Conservation (phyloP, 2,329 filamentous ascomycete genomes). For the Cyphellophora europaea region DNA sequence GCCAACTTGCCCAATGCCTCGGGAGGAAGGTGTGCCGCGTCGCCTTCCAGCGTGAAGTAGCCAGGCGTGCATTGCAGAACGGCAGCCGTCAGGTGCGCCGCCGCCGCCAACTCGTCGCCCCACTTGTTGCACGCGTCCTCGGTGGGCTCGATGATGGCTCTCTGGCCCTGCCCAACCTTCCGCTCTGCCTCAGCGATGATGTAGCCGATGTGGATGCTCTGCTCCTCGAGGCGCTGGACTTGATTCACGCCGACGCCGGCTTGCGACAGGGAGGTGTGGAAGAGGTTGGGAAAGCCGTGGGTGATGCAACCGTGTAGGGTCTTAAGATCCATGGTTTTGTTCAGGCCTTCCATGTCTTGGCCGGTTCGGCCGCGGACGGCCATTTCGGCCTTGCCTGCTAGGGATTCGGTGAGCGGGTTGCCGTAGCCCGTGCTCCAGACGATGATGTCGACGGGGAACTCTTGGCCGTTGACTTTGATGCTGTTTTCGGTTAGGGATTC, state of each 20-base stretch:
- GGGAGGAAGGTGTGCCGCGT: neutral
- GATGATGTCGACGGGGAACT: conserved; percentile 39
- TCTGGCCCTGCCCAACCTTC: neutral
- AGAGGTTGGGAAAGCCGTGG: conserved; percentile 29
- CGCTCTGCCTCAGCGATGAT: neutral
- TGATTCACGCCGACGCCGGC: conserved; percentile 2
- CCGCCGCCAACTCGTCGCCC: conserved; percentile 1
- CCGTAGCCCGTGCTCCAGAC: conserved; percentile 37
- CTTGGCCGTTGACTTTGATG: conserved; percentile 36
- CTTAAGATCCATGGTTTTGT: conserved; percentile 33
- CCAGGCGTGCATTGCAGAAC: conserved; percentile 4
- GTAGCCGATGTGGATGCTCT: conserved; percentile 1
- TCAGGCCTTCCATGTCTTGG: conserved; percentile 29
- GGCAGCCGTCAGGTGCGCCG: neutral
- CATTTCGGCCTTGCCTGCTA: conserved; percentile 25
- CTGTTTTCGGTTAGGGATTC: conserved; percentile 34
- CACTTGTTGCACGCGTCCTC: conserved; percentile 4
- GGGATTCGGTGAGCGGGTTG: conserved; percentile 15
- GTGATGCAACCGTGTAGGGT: conserved; percentile 46
- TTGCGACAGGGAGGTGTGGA: conserved; percentile 2
- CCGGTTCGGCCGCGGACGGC: conserved; percentile 36
- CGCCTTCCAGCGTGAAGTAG: conserved; percentile 4
- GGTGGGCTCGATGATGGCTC: conserved; percentile 1
- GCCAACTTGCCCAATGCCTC: neutral
- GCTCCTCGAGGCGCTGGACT: neutral